Base-by-base conservation (phyloP, 2,329 filamentous ascomycete species). In the Colletotrichum sp. region DNA sequence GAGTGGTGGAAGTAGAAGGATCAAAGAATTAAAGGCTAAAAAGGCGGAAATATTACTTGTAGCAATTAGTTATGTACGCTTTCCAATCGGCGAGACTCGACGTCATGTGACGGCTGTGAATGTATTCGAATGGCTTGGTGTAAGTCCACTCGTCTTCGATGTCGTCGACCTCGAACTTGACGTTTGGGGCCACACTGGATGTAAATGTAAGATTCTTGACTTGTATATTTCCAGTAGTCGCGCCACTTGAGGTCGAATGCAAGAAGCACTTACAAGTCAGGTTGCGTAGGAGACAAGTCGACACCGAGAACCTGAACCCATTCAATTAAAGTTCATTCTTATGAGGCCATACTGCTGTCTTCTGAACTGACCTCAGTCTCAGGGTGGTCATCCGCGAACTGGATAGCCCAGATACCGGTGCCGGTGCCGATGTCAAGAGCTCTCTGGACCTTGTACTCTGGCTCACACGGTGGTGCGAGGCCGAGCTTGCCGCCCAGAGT, bases 161-260 rank as follows among this genome's bases (percentile, higher is more conserved):
- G 78, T 92, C 90, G 77, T 91, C 89, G 34, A 91, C 84, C 66
- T 91, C 82, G 80, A 92, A 92, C 24, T 84, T 84, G 64, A 90
- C 85, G 78, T 92, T 92, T 24, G 89, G 86, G 7, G 90, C 89
- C 3, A 90, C 85, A 65, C 87, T 48, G 24, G 21, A 32, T 3
- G 10, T n/a, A 21, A 13, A 32, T 7, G 4, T n/a, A 3, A 32
- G 59, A 48, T 0, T 48, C 5, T 48, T 4, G 43, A 1, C 21
- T 7, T 21, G 18, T 48, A 48, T 6, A 21, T 6, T 2, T 2
- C 21, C 21, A 48, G 43, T 48, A 3, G 10, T 21, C 7, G 43
- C n/a, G 6, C 18, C 10, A 48, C 18, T 48, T 4, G 6, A 48
- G 18, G 4, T 12, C 18, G 43, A 2, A 48, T 48, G 18, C 9